Conservation (phyloP, 306 rosid species). For the Astragalus membranaceus region DNA sequence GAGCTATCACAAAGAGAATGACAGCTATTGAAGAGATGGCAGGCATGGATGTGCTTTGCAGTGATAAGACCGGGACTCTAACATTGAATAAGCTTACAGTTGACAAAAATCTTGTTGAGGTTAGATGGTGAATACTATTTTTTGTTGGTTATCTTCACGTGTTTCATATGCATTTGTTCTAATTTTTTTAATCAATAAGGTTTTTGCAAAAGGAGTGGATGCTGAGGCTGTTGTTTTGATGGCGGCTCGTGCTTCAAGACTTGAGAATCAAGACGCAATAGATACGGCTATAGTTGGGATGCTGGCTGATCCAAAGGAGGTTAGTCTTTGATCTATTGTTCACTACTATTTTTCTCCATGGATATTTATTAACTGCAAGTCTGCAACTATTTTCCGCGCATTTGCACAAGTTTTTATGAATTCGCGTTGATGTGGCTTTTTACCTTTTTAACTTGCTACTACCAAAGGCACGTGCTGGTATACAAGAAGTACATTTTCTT, state of each 20-base stretch:
- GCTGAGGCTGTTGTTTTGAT: constrained; percentile 81
- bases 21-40: constrained; percentile 99
- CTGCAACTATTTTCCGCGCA: not conserved
- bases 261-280: constrained; percentile 95
- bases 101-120: constrained; percentile 93
- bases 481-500: constrained; percentile 93
- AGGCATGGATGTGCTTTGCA: constrained; percentile 99
- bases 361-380: constrained; percentile 9
- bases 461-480: constrained; percentile 80
- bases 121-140: constrained; percentile 24
- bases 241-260: constrained; percentile 96
- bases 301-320: constrained; percentile 99
- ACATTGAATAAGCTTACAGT: constrained; percentile 86
- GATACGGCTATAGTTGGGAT: constrained; percentile 93
- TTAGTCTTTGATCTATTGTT: constrained; percentile 21
- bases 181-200: constrained; percentile 37
- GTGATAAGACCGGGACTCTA: constrained; percentile 96
- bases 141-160: constrained; percentile 3
- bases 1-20: constrained; percentile 99
- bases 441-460: constrained; percentile 17
- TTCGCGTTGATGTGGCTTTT: constrained; percentile 12
- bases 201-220: constrained; percentile 90
- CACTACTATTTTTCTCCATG: not conserved
- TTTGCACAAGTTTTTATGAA: not conserved
- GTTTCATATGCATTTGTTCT: not conserved